Conservation (phyloP, 192 early-diverging fungal species). For the Mortierella alpina region DNA sequence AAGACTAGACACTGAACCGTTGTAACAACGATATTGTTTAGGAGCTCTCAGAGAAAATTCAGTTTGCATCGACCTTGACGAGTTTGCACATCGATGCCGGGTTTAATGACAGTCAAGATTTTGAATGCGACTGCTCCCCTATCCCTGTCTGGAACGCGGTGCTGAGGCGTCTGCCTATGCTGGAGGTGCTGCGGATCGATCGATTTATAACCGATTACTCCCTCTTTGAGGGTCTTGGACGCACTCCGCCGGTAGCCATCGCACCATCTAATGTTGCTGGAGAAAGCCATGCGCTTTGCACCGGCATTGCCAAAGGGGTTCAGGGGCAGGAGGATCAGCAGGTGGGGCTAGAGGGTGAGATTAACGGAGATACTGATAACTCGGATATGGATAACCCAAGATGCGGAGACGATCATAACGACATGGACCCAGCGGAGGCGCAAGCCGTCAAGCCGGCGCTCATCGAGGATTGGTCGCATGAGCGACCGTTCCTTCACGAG, state of each 20-base stretch:
- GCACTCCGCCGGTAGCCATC: not conserved
- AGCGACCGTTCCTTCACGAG: slow-evolving; percentile 35
- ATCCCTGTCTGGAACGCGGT: slow-evolving; percentile 18
- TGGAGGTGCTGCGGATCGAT: slow-evolving; percentile 25
- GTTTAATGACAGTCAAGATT: slow-evolving; percentile 2
- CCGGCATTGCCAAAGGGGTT: not conserved
- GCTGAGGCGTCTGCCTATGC: slow-evolving; percentile 6
- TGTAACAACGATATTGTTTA: not conserved
- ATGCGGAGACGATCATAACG: not conserved
- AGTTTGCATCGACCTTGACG: slow-evolving; percentile 15
- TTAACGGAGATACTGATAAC: not conserved
- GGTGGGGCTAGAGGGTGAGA: not conserved
- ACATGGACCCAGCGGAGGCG: not conserved
- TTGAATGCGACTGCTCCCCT: not conserved
- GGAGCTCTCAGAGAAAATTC: slow-evolving; percentile 10
- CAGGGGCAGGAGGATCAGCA: not conserved
- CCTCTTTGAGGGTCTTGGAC: slow-evolving; percentile 29
- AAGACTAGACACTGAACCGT: not conserved
- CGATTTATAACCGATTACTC: slow-evolving; percentile 14
- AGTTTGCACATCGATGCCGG: slow-evolving; percentile 35
- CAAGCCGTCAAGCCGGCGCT: not conserved
- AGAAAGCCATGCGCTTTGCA: not conserved
- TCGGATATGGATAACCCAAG: not conserved
- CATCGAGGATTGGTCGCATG: slow-evolving; percentile 9
- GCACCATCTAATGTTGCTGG: not conserved